phyloP scores from a whole-genome alignment of 169 alveolate species.

The Theileria luwenshuni region DNA sequence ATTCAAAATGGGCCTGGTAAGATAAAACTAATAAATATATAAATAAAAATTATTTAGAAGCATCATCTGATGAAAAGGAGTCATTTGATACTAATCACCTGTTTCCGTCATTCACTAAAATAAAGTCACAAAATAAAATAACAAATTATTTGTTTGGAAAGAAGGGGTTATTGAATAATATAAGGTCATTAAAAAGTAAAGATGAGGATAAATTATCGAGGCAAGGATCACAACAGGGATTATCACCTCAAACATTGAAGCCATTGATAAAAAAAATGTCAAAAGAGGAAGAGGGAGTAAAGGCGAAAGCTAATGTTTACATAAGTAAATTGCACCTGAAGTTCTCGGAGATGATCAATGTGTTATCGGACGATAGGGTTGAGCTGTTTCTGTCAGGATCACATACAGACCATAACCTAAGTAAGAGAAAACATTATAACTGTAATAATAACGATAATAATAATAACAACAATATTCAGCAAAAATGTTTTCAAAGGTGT shows the following conservation, averaged over 20 bases:
- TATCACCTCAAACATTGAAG: too few species aligned
- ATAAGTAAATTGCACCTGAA: slow-evolving; percentile 66
- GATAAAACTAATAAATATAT: too few species aligned
- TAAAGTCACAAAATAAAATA: slow-evolving; percentile 1
- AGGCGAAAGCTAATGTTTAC: slow-evolving; percentile 13
- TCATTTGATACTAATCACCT: slow-evolving; percentile 8
- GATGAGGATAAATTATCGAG: neutral
- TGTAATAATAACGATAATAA: too few species aligned
- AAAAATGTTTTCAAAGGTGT: slow-evolving; percentile 28
- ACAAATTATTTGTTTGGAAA: slow-evolving; percentile 25
- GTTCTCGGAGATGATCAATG: slow-evolving; percentile 54
- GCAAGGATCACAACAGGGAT: too few species aligned
- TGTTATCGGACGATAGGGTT: slow-evolving; percentile 61
- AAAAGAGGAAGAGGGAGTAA: neutral
- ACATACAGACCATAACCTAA: slow-evolving; percentile 34
- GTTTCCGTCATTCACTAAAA: neutral
- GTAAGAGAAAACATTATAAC: too few species aligned
- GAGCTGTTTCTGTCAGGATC: slow-evolving; percentile 60
- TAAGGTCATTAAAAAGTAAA: slow-evolving; percentile 2
- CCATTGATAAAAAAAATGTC: too few species aligned
- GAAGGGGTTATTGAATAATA: slow-evolving; percentile 12
- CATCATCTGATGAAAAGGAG: slow-evolving; percentile 1
- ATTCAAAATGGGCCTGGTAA: too few species aligned
- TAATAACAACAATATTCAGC: neutral
- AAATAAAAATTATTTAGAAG: neutral